Evolutionary conservation across 192 early-diverging fungal species (phyloP), one percentile per base, ranked within the genome.

Genomic region (Rhizoclosmatium globosum): DNA sequence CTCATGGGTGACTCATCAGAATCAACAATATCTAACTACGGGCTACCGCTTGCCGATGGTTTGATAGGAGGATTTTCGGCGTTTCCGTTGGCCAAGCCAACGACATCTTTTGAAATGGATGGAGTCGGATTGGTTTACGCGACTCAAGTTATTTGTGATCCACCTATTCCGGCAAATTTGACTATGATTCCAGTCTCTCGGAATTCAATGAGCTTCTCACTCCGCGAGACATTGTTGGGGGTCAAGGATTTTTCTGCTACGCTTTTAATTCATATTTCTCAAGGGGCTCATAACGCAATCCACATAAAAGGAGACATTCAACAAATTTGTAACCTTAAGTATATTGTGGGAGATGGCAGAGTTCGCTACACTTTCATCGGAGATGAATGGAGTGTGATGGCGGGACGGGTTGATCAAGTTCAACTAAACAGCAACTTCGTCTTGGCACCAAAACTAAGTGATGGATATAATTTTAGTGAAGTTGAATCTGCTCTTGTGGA

Each of bases 321-420:
- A 31, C 31, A 31, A 31, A 31, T 31, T 31, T 74, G 72, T 43
- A 0, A 21, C 19, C 3, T 62, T 17, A 43, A 3, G 38, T 61
- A 61, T n/a, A 21, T 45, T 4, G 42, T 74, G 0, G 42, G 9
- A 4, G 4, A 4, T n/a, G 72, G 72, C 6, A 7, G 23, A 7
- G 64, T 77, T 23, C 19, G 48, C n/a, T 50, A 47, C 23, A 57
- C n/a, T 11, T 77, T 77, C 47, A 43, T 67, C 21, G 31, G 42
- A 7, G 75, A 77, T 57, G 75, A 77, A 42, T 77, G 75, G 75
- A 19, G 23, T 11, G 50, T 77, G 75, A 47, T 77, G 4, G 58
- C 58, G 4, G 73, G 61, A 31, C 31, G 31, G 31, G 31, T 31
- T 31, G 73, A 59, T 15, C 21, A 60, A 48, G 23, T 74, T 11